Percentiles rank a stretch among this genome's conserved stretches.
Conservation (phyloP, 148 eudicot species). For the Silene uniflora region DNA sequence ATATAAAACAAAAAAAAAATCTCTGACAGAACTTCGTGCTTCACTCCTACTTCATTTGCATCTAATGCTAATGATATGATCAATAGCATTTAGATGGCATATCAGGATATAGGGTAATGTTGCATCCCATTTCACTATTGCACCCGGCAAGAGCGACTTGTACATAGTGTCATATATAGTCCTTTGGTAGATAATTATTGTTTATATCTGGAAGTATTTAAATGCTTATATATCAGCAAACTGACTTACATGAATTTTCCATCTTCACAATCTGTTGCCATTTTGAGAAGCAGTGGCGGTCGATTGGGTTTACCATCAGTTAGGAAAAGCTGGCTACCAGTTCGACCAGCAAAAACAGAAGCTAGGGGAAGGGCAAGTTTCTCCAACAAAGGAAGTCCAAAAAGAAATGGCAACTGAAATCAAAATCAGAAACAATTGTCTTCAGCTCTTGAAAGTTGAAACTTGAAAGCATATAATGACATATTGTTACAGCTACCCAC, state of each 20-base stretch:
- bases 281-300: constrained; percentile 86
- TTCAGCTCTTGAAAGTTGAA: constrained; percentile 20
- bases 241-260: constrained; percentile 72
- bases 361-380: constrained; percentile 87
- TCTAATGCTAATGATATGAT: background rate
- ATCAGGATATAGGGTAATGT: constrained; percentile 5
- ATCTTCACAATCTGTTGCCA: constrained; percentile 86
- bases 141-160: constrained; percentile 1
- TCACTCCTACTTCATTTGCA: background rate
- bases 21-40: background rate
- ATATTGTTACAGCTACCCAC: background rate
- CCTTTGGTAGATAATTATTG: background rate
- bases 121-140: constrained; percentile 1
- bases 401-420: constrained; percentile 80
- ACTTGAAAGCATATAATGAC: constrained; percentile 15
- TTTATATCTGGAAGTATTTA: background rate
- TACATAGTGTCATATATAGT: background rate
- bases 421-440: constrained; percentile 20
- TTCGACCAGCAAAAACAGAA: constrained; percentile 73
- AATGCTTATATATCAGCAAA: constrained; percentile 3
- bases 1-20: background rate
- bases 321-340: constrained; percentile 92
- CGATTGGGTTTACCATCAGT: constrained; percentile 81
- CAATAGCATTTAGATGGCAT: background rate
- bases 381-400: constrained; percentile 81